These are phyloP conservation scores for Kuraishia ogatae DNA, from an alignment of 805 yeast species.

Conservation along the genomic window DNA sequence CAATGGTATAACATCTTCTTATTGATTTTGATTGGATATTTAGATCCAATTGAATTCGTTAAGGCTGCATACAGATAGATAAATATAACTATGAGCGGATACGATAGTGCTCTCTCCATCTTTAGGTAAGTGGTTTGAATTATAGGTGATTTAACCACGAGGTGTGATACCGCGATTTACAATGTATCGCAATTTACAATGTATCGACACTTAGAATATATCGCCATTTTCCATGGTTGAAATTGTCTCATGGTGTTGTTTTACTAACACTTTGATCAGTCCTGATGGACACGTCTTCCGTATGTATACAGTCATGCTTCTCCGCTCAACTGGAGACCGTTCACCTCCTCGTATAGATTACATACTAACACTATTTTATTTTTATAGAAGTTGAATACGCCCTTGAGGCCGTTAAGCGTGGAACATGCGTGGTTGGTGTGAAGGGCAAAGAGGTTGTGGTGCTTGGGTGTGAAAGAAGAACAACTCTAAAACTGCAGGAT, in stretches of 20 bases:
- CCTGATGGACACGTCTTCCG: slow-evolving; percentile 99
- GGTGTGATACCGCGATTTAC: too few relatives aligned
- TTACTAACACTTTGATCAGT: slow-evolving; percentile 25
- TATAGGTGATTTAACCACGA: too few relatives aligned
- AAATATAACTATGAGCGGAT: slow-evolving; percentile 74
- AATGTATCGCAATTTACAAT: too few relatives aligned
- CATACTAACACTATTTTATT: background rate
- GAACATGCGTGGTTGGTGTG: slow-evolving; percentile 96
- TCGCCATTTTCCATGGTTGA: too few relatives aligned
- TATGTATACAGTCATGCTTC: too few relatives aligned
- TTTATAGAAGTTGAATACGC: slow-evolving; percentile 86
- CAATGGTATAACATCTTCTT: too few relatives aligned
- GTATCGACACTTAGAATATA: too few relatives aligned
- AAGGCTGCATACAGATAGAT: background rate
- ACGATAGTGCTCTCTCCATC: slow-evolving; percentile 97
- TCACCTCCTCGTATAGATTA: background rate
- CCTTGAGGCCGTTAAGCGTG: slow-evolving; percentile 94
- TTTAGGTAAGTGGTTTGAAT: slow-evolving; percentile 79
- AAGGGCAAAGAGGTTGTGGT: slow-evolving; percentile 87
- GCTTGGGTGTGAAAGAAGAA: slow-evolving; percentile 93
- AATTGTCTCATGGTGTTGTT: background rate
- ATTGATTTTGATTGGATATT: background rate
- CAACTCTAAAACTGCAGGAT: slow-evolving; percentile 91
- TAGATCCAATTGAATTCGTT: background rate
- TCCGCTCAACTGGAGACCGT: too few relatives aligned